Conservation (phyloP, 1,139 yeast species). For the Taphrina confusa region DNA sequence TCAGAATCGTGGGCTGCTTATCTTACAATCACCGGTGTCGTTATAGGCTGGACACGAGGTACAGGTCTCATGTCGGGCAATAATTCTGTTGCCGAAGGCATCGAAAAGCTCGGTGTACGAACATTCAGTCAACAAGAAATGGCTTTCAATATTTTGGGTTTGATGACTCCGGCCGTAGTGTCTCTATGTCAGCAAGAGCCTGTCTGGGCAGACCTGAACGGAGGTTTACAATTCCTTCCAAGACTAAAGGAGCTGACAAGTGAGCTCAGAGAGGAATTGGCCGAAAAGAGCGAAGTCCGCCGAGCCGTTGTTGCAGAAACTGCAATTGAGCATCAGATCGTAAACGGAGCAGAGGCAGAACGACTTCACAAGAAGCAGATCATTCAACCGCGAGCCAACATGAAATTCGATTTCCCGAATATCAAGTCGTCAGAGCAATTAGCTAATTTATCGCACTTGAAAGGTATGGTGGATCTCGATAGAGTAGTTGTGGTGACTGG, state of each 20-base stretch:
- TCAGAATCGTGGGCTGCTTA: slow-evolving; percentile 95
- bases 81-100: slow-evolving; percentile 96
- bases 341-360: slow-evolving; percentile 87
- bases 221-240: slow-evolving; percentile 93
- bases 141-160: slow-evolving; percentile 97
- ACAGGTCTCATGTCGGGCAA: slow-evolving; percentile 97
- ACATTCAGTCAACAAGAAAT: slow-evolving; percentile 97
- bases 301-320: slow-evolving; percentile 94
- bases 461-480: slow-evolving; percentile 90
- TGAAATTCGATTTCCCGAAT: slow-evolving; percentile 89
- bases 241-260: slow-evolving; percentile 87
- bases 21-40: slow-evolving; percentile 95
- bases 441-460: slow-evolving; percentile 66
- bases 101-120: slow-evolving; percentile 92
- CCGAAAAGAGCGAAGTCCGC: slow-evolving; percentile 86
- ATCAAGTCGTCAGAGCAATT: slow-evolving; percentile 75
- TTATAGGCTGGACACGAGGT: slow-evolving; percentile 99
- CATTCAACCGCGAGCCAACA: slow-evolving; percentile 89
- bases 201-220: slow-evolving; percentile 95
- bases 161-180: slow-evolving; percentile 82
- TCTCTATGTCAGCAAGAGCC: slow-evolving; percentile 90
- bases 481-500: slow-evolving; percentile 93
- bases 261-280: slow-evolving; percentile 75
- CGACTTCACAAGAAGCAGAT: slow-evolving; percentile 74
- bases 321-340: slow-evolving; percentile 87